A percentile compares a stretch with the other conserved stretches of the same genome.
These are phyloP conservation scores for Peronospora farinosa DNA, from an alignment of 352 stramenopile genomes.

Conservation along the genomic window DNA sequence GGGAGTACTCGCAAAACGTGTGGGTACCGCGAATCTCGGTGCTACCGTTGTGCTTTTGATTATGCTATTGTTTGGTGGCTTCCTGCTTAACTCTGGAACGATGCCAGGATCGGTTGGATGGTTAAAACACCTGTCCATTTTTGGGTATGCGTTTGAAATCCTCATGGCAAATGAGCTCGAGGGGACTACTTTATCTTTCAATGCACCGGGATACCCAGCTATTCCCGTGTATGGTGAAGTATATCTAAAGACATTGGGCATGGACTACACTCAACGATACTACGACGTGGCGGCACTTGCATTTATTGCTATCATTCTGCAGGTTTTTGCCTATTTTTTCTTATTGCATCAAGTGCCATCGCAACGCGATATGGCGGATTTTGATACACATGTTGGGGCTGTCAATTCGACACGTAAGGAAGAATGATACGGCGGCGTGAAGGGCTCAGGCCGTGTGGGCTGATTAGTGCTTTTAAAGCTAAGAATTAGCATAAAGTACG, in stretches of 20 bases:
- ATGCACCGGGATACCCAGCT: conserved; percentile 64
- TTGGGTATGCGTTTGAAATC: conserved; percentile 84
- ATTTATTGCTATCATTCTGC: conserved; percentile 40
- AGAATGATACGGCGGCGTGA: conserved; percentile 12
- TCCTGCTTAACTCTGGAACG: conserved; percentile 76
- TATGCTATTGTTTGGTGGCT: conserved; percentile 83
- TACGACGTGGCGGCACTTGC: conserved; percentile 57
- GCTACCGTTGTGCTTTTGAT: conserved; percentile 74
- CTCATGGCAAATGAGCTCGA: conserved; percentile 83
- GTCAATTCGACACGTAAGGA: conserved; percentile 26
- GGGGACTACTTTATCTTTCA: conserved; percentile 62
- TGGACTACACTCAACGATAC: conserved; percentile 70
- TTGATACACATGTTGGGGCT: conserved; percentile 26
- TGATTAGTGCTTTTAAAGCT: too few species aligned
- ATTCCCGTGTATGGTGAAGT: conserved; percentile 80
- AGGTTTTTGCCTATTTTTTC: conserved; percentile 57
- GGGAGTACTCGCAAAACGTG: conserved; percentile 49
- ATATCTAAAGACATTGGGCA: conserved; percentile 78
- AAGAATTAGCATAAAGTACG: too few species aligned
- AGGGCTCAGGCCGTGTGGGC: neutral
- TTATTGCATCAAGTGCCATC: conserved; percentile 55
- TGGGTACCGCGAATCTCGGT: conserved; percentile 63
- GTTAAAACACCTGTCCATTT: conserved; percentile 81
- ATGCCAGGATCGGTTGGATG: conserved; percentile 58
- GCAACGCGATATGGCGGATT: conserved; percentile 31